A percentile compares a stretch with the other conserved stretches of the same genome.
Evolutionary conservation across 169 alveolate genomes (phyloP).

Genomic region (Plasmodium falciparum): DNA sequence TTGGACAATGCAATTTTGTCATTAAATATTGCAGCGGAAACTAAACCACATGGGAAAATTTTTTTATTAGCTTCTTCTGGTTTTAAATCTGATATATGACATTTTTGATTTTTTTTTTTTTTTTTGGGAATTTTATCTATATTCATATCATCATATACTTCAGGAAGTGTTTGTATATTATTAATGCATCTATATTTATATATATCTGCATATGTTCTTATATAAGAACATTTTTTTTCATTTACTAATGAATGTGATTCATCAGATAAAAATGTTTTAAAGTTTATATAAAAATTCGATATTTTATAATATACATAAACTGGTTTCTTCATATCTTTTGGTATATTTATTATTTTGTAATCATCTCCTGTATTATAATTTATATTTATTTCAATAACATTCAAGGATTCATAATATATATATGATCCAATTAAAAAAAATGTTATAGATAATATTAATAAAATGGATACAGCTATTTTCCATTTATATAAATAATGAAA

Average conservation of each 20-base stretch:
- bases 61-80: background rate
- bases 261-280: slow-evolving; percentile 33
- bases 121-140: background rate
- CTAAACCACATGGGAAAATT: slow-evolving; percentile 58
- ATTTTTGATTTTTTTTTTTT: background rate
- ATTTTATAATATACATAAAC: slow-evolving; percentile 53
- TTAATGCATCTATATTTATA: slow-evolving; percentile 50
- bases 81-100: slow-evolving; percentile 4
- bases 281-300: slow-evolving; percentile 42
- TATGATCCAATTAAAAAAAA: slow-evolving; percentile 36
- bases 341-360: slow-evolving; percentile 11
- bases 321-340: slow-evolving; percentile 43
- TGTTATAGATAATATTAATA: slow-evolving; percentile 11
- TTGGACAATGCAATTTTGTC: slow-evolving; percentile 29
- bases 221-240: slow-evolving; percentile 22
- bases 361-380: slow-evolving; percentile 23
- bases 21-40: slow-evolving; percentile 43
- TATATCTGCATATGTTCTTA: slow-evolving; percentile 42
- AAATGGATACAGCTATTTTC: slow-evolving; percentile 16
- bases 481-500: slow-evolving; percentile 57
- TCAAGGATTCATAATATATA: slow-evolving; percentile 47
- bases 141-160: slow-evolving; percentile 11
- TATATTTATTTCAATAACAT: slow-evolving; percentile 23
- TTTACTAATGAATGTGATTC: slow-evolving; percentile 44
- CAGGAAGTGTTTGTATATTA: slow-evolving; percentile 41